Conservation (phyloP, 768 basidiomycete genomes). For the Asterophora parasitica region DNA sequence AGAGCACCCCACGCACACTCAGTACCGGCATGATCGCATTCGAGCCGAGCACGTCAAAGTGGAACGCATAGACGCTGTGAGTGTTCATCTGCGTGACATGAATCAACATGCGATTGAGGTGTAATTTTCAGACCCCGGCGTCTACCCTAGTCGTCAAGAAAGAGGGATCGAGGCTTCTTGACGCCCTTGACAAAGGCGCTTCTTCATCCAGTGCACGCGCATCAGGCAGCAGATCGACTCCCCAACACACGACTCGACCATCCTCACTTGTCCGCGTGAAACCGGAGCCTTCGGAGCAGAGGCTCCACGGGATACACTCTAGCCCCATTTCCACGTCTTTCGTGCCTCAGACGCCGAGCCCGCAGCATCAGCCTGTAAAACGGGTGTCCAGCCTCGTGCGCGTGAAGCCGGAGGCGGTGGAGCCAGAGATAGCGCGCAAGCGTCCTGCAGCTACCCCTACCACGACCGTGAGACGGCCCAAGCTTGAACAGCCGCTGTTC, state of each 20-base stretch:
- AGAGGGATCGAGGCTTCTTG: slow-evolving; percentile 5
- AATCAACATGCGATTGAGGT: slow-evolving; percentile 5
- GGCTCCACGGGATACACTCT: not conserved
- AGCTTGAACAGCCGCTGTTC: slow-evolving; percentile 18
- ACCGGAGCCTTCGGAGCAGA: slow-evolving; percentile 5
- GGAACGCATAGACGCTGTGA: slow-evolving; percentile 1
- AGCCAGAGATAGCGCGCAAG: slow-evolving; percentile 32
- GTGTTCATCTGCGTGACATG: not conserved
- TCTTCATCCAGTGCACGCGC: not conserved
- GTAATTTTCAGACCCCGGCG: not conserved
- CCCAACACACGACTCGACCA: not conserved
- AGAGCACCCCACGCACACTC: slow-evolving; percentile 23
- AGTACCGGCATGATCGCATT: slow-evolving; percentile 20
- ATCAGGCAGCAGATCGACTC: slow-evolving; percentile 1
- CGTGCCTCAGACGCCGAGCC: not conserved
- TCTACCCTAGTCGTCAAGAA: slow-evolving; percentile 1
- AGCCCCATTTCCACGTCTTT: not conserved
- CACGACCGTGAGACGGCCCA: slow-evolving; percentile 22
- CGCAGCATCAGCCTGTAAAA: not conserved
- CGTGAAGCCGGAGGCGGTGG: slow-evolving; percentile 27
- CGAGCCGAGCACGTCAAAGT: slow-evolving; percentile 6
- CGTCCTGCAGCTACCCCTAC: slow-evolving; percentile 25
- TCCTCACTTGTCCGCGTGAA: slow-evolving; percentile 10
- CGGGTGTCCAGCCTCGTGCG: slow-evolving; percentile 6
- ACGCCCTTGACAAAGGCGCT: slow-evolving; percentile 6